phyloP scores from a whole-genome alignment of 495 filamentous ascomycete species.

The Neurospora sp. region DNA sequence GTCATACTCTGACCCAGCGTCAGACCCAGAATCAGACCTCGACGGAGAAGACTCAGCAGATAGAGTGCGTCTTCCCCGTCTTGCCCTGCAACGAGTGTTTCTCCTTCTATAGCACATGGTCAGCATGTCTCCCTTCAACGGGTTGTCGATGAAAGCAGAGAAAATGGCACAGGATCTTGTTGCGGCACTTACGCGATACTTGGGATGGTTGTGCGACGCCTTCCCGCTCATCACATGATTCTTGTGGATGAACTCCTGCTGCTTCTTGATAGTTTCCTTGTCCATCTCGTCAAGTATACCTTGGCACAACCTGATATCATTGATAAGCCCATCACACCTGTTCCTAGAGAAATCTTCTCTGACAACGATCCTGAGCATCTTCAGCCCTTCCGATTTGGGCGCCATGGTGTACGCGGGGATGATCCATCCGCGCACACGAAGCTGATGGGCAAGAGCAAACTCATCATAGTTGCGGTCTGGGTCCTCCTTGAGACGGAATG shows the following conservation, averaged over 20 bases:
- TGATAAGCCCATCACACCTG: conserved; percentile 61
- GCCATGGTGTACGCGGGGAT: conserved; percentile 95
- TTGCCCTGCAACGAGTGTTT: conserved; percentile 80
- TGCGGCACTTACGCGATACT: conserved; percentile 37
- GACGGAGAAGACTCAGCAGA: conserved; percentile 43
- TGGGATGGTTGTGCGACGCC: conserved; percentile 49
- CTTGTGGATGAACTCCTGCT: conserved; percentile 51
- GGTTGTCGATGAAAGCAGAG: neutral
- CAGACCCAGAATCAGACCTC: neutral
- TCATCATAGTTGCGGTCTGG: conserved; percentile 66
- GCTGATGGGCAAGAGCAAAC: conserved; percentile 68
- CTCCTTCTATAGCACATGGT: conserved; percentile 42
- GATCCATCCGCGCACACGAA: conserved; percentile 78
- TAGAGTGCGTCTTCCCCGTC: conserved; percentile 75
- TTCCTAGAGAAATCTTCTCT: conserved; percentile 77
- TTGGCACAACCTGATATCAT: conserved; percentile 62
- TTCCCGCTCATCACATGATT: conserved; percentile 46
- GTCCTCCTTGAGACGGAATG: conserved; percentile 52
- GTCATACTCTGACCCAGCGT: neutral
- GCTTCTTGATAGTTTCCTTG: conserved; percentile 51
- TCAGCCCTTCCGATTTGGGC: conserved; percentile 45
- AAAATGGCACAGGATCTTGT: conserved; percentile 9
- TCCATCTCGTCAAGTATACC: conserved; percentile 65
- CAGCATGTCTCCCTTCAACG: conserved; percentile 5
- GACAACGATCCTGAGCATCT: conserved; percentile 82